Conservation (phyloP, 1,139 yeast species). For the Meyerozyma carpophila region DNA sequence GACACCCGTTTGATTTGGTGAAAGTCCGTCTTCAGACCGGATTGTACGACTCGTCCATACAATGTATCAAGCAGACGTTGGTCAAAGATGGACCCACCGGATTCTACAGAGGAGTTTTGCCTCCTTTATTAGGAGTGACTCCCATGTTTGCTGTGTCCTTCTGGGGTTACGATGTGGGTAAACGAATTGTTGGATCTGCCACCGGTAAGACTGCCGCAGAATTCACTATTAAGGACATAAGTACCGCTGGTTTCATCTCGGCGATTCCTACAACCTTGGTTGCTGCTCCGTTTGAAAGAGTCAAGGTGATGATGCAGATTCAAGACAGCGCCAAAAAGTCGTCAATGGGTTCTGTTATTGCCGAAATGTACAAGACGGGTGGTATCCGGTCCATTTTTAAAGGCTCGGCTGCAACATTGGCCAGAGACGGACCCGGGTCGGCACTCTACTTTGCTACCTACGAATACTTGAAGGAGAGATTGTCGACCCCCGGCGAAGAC, state of each 20-base stretch:
- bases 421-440: constrained; percentile 98
- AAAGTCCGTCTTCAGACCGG: constrained; percentile 89
- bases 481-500: constrained; percentile 52
- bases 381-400: constrained; percentile 82
- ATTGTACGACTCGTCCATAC: constrained; percentile 52
- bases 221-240: constrained; percentile 64
- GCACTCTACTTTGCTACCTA: constrained; percentile 95
- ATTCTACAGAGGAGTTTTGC: constrained; percentile 80
- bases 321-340: constrained; percentile 52
- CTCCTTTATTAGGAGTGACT: constrained; percentile 90
- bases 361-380: constrained; percentile 70
- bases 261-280: constrained; percentile 93
- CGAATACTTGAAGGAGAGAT: constrained; percentile 65
- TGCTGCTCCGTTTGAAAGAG: constrained; percentile 95
- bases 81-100: constrained; percentile 72
- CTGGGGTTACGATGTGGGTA: constrained; percentile 97
- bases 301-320: constrained; percentile 89
- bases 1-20: constrained; percentile 92
- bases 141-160: constrained; percentile 98
- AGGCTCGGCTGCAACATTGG: constrained; percentile 88
- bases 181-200: constrained; percentile 53
- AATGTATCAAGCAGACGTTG: constrained; percentile 66
- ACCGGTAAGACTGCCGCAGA: constrained; percentile 36
- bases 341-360: constrained; percentile 56
- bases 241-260: constrained; percentile 92